Percentiles rank a stretch among this genome's conserved stretches.
Conservation (phyloP, 2,329 filamentous ascomycete genomes). For the Teratosphaeria nubilosa region DNA sequence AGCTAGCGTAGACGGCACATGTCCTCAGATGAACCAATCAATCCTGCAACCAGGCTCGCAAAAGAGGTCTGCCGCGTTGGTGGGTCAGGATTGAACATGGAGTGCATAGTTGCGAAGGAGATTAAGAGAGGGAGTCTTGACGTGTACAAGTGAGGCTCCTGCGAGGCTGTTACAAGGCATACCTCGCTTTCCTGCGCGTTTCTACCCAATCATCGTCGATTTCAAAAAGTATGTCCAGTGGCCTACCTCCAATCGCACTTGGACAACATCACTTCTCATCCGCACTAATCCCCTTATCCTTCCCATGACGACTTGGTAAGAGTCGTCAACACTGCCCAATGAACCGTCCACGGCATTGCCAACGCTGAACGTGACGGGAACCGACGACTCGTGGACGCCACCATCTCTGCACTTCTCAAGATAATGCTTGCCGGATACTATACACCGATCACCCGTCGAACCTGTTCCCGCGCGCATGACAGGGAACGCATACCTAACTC, state of each 20-base stretch:
- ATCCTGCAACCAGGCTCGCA: background rate
- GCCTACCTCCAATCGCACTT: background rate
- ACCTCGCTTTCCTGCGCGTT: background rate
- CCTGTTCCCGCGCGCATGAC: background rate
- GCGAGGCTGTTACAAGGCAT: background rate
- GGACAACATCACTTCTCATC: background rate
- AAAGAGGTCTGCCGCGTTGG: background rate
- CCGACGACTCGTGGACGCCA: too few relatives aligned
- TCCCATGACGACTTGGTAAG: too few relatives aligned
- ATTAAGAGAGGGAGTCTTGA: background rate
- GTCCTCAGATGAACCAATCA: background rate
- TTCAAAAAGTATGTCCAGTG: background rate
- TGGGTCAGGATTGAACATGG: background rate
- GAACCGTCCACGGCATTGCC: too few relatives aligned
- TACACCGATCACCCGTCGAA: background rate
- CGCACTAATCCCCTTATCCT: background rate
- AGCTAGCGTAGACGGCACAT: background rate
- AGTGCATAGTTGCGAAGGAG: background rate
- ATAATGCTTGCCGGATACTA: too few relatives aligned
- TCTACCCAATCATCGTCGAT: background rate
- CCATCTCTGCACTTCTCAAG: too few relatives aligned
- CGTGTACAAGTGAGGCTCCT: background rate
- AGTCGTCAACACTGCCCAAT: background rate
- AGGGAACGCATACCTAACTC: background rate
- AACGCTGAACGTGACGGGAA: too few relatives aligned